Base-by-base conservation (phyloP, 2,329 filamentous ascomycete species). In the Lecanicillium sp. region DNA sequence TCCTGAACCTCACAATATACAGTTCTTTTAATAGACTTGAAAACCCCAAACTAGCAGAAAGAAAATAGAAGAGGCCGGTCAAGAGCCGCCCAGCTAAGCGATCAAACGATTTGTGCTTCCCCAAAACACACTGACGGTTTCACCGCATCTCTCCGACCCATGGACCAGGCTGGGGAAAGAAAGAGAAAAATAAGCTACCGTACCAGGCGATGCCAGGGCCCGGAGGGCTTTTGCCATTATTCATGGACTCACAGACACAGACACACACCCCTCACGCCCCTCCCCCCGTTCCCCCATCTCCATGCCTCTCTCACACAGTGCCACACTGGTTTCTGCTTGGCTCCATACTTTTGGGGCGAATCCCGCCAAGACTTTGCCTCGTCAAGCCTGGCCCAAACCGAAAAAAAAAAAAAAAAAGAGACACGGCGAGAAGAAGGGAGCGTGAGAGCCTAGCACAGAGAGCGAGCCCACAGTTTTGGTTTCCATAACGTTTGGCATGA, bases 361-460 rank as follows among this genome's bases (percentile, higher is more conserved):
- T 24, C 26, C 19, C 21, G 44, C 44, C 44, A 41, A 47, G 44
- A 24, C 44, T 26, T 17, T 8, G 14, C 29, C 41, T 7, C n/a
- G n/a, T n/a, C n/a, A n/a, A n/a, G n/a, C n/a, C n/a, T n/a, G n/a
- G n/a, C n/a, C n/a, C n/a, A n/a, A n/a, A n/a, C n/a, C 21, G 17
- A 27, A 3, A 26, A 15, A 24, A 21, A 35, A 15, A n/a, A 23
- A 20, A 12, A 3, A 19, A 4, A 21, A 17, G 19, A 20, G 21
- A 15, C 11, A n/a, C 19, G 5, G 24, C 15, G 10, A 24, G 3
- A 17, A 39, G 40, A 15, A n/a, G 39, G 17, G 19, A 29, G 14
- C n/a, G n/a, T n/a, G n/a, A n/a, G n/a, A n/a, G n/a, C n/a, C n/a
- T n/a, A 23, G n/a, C 26, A 10, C 8, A 11, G 20, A 29, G n/a